Percentiles rank a stretch among this genome's conserved stretches.
Evolutionary conservation across 495 filamentous ascomycete species (phyloP).

Genomic region (Lasiosphaeria hispida): DNA sequence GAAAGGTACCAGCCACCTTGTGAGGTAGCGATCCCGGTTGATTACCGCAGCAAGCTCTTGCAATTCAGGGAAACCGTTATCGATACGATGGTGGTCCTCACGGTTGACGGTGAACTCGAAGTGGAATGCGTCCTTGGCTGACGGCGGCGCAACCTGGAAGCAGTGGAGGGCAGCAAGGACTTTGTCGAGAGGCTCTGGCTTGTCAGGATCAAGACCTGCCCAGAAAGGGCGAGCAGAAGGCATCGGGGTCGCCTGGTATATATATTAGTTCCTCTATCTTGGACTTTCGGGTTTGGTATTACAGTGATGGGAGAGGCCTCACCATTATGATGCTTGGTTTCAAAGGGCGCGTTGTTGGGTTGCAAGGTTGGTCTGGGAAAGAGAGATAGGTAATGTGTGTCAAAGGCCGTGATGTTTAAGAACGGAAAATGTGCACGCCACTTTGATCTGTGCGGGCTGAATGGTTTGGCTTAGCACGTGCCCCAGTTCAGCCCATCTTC

Average conservation of each 20-base stretch:
- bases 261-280: neutral
- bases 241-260: neutral
- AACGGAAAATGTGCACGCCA: no score
- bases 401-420: no score
- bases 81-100: conserved; percentile 1
- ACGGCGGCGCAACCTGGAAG: conserved; percentile 5
- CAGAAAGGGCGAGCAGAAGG: conserved; percentile 6
- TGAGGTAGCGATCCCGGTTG: neutral
- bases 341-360: no score
- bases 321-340: no score
- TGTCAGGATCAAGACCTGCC: conserved; percentile 11
- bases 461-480: no score
- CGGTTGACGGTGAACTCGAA: conserved; percentile 9
- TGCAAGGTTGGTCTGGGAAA: no score
- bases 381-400: no score
- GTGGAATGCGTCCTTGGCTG: neutral
- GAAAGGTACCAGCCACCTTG: neutral
- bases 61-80: conserved; percentile 9
- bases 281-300: no score
- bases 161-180: conserved; percentile 11
- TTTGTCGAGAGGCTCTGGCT: conserved; percentile 13
- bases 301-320: no score
- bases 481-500: no score
- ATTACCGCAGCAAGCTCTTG: neutral
- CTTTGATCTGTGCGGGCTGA: no score